Evolutionary conservation across 768 basidiomycete genomes (phyloP), one percentile per base, ranked within the genome.

Genomic region (Ramaria rubella): DNA sequence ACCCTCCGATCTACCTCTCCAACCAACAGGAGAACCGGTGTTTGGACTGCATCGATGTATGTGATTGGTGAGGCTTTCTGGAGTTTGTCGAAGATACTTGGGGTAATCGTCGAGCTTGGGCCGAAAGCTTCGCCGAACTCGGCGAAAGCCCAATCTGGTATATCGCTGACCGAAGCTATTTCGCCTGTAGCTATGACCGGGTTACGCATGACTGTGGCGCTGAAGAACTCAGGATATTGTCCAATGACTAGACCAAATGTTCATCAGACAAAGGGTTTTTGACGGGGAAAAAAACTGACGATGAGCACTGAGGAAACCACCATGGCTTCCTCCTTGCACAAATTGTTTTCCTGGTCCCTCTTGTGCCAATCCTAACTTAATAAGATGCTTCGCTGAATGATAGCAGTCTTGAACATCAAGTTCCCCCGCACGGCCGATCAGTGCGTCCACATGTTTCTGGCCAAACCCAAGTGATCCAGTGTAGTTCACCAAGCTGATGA

Each of bases 331-430:
- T 4, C 87, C 86, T 50, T 70, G 70, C 1, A 86, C 64, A 29
- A 85, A 73, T 50, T 81, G 77, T 59, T 77, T 79, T 6, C 79
- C 81, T 15, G 68, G 68, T 1, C 76, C 79, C 14, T 73, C 64
- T 42, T 72, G 69, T 0, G 82, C 76, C 1, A 86, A 67, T 1
- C 79, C 79, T 4, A 77, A 66, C 14, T 68, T 62, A 30, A 82
- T 69, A 42, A 87, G 75, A 58, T 82, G 73, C 21, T 72, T 65
- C 2, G 77, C 74, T 1, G 81, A 75, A 6, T 75, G 78, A 17
- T 84, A 76, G 58, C 82, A 85, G 50, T 87, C 85, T 38, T 75
- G 72, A 14, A 89, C 81, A 59, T 88, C 87, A 8, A 86, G 73
- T 1, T 73, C 69, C 12, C 87, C 87, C 30, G 85, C 84, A 36